Evolutionary conservation across 2,329 filamentous ascomycete species (phyloP).

Genomic region (Chaetomium olivaceum): DNA sequence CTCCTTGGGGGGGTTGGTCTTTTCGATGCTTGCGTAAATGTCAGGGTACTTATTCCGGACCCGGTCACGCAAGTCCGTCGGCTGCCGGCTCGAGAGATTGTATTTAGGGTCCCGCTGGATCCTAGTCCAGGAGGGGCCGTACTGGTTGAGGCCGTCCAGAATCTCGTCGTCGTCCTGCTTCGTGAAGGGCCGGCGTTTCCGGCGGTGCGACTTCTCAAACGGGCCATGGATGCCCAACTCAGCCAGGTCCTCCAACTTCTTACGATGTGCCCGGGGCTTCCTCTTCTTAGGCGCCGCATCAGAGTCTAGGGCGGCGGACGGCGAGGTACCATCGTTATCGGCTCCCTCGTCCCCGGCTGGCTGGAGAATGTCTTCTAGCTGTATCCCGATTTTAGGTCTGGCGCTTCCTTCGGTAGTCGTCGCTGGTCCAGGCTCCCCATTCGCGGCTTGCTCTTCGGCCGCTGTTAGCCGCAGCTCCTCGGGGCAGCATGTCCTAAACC

Average conservation of each 20-base stretch:
- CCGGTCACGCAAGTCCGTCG: slow-evolving; percentile 63
- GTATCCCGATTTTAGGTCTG: slow-evolving; percentile 51
- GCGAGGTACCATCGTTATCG: slow-evolving; percentile 24
- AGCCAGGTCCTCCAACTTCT: slow-evolving; percentile 46
- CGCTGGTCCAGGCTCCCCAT: slow-evolving; percentile 23
- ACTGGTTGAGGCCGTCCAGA: slow-evolving; percentile 58
- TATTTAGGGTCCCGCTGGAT: slow-evolving; percentile 63
- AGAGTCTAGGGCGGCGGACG: slow-evolving; percentile 21
- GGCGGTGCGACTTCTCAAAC: slow-evolving; percentile 62
- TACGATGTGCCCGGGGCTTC: slow-evolving; percentile 46
- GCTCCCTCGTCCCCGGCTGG: slow-evolving; percentile 43
- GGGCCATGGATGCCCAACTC: slow-evolving; percentile 61
- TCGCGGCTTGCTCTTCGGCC: slow-evolving; percentile 35
- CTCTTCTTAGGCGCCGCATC: slow-evolving; percentile 35
- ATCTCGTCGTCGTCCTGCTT: slow-evolving; percentile 65
- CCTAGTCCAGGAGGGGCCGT: slow-evolving; percentile 65
- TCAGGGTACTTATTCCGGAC: slow-evolving; percentile 65
- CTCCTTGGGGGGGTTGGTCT: slow-evolving; percentile 52
- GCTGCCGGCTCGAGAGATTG: slow-evolving; percentile 58
- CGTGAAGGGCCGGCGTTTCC: slow-evolving; percentile 61
- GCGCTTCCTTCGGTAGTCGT: slow-evolving; percentile 35
- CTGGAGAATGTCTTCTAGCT: slow-evolving; percentile 59
- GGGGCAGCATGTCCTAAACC: slow-evolving; percentile 66
- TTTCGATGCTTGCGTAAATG: slow-evolving; percentile 58
- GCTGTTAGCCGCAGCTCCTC: slow-evolving; percentile 55